Evolutionary conservation across 2,329 filamentous ascomycete species (phyloP).

Genomic region (Sporothrix luriei): DNA sequence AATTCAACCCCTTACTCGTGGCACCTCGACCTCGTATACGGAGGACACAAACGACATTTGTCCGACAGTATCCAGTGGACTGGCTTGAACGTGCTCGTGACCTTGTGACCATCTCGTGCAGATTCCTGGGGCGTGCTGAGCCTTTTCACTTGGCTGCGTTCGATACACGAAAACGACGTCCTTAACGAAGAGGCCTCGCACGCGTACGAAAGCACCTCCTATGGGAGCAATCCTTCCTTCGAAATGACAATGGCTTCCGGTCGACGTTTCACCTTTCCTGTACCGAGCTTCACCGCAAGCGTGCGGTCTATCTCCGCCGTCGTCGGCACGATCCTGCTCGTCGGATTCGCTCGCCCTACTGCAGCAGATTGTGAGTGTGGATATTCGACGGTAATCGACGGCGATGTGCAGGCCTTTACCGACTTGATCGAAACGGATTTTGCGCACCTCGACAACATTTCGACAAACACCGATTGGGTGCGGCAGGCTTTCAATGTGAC

Average conservation of each 20-base stretch:
- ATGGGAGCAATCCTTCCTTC: neutral
- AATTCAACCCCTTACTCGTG: neutral
- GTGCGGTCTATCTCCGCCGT: conserved; percentile 20
- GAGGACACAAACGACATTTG: conserved; percentile 9
- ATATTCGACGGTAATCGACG: conserved; percentile 58
- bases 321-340: conserved; percentile 33
- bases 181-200: neutral
- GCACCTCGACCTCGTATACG: conserved; percentile 17
- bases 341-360: conserved; percentile 36
- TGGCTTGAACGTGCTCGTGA: neutral
- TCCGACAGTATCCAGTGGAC: neutral
- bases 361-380: conserved; percentile 69
- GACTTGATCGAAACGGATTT: conserved; percentile 75
- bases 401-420: conserved; percentile 59
- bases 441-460: conserved; percentile 54
- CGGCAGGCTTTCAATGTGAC: conserved; percentile 69
- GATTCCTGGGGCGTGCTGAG: neutral
- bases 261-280: neutral
- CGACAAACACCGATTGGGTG: conserved; percentile 62
- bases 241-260: conserved; percentile 17
- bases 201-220: neutral
- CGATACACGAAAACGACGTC: conserved; percentile 16
- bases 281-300: neutral
- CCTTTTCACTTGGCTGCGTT: neutral
- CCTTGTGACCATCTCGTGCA: neutral